Evolutionary conservation across 2,329 filamentous ascomycete genomes (phyloP).

Genomic region (Xylaria hypoxylon): DNA sequence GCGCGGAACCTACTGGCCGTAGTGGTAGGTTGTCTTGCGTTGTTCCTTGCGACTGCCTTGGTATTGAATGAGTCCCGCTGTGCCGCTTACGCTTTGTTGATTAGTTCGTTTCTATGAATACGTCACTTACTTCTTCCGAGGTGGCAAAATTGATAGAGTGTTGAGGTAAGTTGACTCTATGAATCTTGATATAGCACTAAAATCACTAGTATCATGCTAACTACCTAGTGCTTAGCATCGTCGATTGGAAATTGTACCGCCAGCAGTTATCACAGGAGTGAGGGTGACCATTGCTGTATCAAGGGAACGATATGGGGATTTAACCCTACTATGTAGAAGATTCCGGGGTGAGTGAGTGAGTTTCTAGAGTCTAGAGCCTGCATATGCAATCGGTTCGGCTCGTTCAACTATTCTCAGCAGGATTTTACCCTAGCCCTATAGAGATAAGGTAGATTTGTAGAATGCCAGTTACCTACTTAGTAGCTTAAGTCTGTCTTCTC

Average conservation of each 20-base stretch:
- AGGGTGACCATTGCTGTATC: neutral
- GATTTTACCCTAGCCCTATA: neutral
- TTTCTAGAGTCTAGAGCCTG: neutral
- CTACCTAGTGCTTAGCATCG: slow-evolving; percentile 18
- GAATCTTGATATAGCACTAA: neutral
- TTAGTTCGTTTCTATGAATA: slow-evolving; percentile 51
- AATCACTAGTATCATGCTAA: slow-evolving; percentile 7
- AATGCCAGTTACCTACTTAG: too few relatives aligned
- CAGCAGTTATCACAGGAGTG: slow-evolving; percentile 11
- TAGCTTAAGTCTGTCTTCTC: neutral
- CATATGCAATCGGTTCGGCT: neutral
- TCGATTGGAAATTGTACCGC: slow-evolving; percentile 28
- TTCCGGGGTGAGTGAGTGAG: neutral
- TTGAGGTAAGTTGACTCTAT: slow-evolving; percentile 44
- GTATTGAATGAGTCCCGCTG: neutral
- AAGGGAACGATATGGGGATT: neutral
- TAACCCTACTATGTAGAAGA: neutral
- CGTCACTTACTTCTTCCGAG: slow-evolving; percentile 52
- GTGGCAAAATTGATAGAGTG: slow-evolving; percentile 51
- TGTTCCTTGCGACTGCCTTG: too few relatives aligned
- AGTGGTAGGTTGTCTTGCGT: slow-evolving; percentile 22
- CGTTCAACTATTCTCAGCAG: neutral
- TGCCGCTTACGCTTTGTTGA: slow-evolving; percentile 2
- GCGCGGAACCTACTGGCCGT: slow-evolving; percentile 48
- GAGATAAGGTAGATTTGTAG: neutral